phyloP scores from a whole-genome alignment of 2,329 filamentous ascomycete genomes.

The Xylariaceae sp. region DNA sequence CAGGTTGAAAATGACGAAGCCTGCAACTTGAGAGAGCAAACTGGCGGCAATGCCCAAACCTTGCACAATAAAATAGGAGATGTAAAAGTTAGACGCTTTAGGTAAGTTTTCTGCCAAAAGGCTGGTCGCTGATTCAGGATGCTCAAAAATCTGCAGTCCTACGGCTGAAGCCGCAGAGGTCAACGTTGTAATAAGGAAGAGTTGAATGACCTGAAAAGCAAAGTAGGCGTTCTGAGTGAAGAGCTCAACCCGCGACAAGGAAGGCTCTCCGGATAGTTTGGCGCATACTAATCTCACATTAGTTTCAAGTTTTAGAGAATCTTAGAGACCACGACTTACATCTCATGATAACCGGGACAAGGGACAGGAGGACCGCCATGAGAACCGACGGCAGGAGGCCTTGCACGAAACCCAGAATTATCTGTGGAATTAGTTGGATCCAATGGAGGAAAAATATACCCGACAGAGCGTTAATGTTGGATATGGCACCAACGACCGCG shows the following conservation, averaged over 20 bases:
- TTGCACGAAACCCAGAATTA: conserved; percentile 82
- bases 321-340: conserved; percentile 51
- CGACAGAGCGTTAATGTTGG: conserved; percentile 77
- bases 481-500: conserved; percentile 81
- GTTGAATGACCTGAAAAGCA: conserved; percentile 86
- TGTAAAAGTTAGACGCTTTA: conserved; percentile 89
- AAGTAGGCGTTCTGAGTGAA: conserved; percentile 94
- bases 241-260: conserved; percentile 79
- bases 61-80: conserved; percentile 93
- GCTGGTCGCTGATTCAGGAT: conserved; percentile 66
- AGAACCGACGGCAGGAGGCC: conserved; percentile 82
- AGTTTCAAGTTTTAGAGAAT: conserved; percentile 15
- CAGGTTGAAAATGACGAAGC: conserved; percentile 75
- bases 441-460: conserved; percentile 71
- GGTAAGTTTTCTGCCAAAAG: conserved; percentile 79
- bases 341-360: conserved; percentile 83
- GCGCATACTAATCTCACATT: conserved; percentile 65
- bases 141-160: conserved; percentile 63
- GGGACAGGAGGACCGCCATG: conserved; percentile 82
- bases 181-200: conserved; percentile 86
- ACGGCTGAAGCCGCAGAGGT: conserved; percentile 80
- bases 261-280: conserved; percentile 80
- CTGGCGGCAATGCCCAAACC: conserved; percentile 80
- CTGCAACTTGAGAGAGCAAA: conserved; percentile 72
- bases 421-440: conserved; percentile 70